Percentiles rank a stretch among this genome's conserved stretches.
Conservation (phyloP, 2,329 filamentous ascomycete genomes). For the Amauroascus niger region DNA sequence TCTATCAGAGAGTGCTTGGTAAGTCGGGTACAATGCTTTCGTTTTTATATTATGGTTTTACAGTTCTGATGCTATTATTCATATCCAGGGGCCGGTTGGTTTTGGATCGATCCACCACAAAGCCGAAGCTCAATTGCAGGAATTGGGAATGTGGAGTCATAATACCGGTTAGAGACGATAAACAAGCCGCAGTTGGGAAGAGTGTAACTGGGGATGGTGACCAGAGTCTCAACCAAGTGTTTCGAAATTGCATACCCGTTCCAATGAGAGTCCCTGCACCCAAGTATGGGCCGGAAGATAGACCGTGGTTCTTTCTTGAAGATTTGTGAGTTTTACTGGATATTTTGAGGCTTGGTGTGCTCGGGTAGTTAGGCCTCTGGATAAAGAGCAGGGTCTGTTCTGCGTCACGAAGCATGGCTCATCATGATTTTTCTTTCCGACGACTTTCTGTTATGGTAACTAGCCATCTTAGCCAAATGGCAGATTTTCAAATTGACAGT, state of each 20-base stretch:
- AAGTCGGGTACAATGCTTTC: constrained; percentile 26
- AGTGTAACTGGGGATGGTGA: neutral
- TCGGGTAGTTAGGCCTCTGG: neutral
- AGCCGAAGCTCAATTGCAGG: constrained; percentile 67
- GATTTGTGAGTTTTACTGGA: neutral
- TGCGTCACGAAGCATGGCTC: neutral
- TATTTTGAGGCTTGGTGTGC: neutral
- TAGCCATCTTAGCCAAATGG: too few species aligned
- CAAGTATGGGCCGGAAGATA: constrained; percentile 17
- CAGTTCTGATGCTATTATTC: neutral
- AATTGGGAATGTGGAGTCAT: constrained; percentile 97
- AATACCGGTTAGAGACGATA: constrained; percentile 39
- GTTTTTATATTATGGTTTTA: neutral
- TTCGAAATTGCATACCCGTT: constrained; percentile 35
- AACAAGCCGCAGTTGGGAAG: constrained; percentile 22
- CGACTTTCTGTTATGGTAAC: too few species aligned
- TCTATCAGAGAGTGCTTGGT: constrained; percentile 87
- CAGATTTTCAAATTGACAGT: too few species aligned
- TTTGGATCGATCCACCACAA: constrained; percentile 56
- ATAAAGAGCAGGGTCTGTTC: neutral
- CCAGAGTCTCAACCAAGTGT: constrained; percentile 22
- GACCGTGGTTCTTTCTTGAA: constrained; percentile 23
- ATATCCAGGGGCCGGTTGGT: constrained; percentile 72
- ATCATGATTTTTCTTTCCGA: too few species aligned
- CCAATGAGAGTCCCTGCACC: constrained; percentile 36